A percentile compares a stretch with the other conserved stretches of the same genome.
These are phyloP conservation scores for Hortiboletus campestris DNA, from an alignment of 768 basidiomycete genomes.

Conservation along the genomic window DNA sequence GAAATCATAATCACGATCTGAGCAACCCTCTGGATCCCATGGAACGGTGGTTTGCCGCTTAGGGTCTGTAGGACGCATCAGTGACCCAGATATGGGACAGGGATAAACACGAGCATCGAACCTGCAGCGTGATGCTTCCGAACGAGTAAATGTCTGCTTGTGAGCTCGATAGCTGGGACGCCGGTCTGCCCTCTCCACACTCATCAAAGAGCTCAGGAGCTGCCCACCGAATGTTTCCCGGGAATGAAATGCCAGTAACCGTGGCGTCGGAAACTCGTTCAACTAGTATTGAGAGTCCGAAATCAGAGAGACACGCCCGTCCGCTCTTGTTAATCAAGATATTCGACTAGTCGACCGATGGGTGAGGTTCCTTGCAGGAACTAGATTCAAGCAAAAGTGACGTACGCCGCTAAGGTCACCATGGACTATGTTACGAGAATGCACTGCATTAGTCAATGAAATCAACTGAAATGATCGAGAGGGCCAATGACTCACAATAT, in stretches of 20 bases:
- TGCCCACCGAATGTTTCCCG: slow-evolving; percentile 30
- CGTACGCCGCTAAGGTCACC: slow-evolving; percentile 40
- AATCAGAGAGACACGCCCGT: slow-evolving; percentile 28
- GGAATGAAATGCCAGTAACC: slow-evolving; percentile 7
- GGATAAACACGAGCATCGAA: background rate
- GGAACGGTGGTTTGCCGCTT: slow-evolving; percentile 27
- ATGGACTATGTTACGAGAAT: slow-evolving; percentile 30
- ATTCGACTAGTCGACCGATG: slow-evolving; percentile 14
- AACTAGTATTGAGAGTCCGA: slow-evolving; percentile 28
- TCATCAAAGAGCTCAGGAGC: slow-evolving; percentile 25
- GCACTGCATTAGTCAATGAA: slow-evolving; percentile 15
- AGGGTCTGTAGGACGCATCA: slow-evolving; percentile 14
- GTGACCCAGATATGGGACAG: background rate
- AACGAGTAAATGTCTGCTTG: slow-evolving; percentile 30
- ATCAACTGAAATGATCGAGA: background rate
- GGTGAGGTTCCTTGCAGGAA: background rate
- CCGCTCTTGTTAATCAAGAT: slow-evolving; percentile 15
- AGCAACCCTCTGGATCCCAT: slow-evolving; percentile 15
- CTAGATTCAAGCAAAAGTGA: background rate
- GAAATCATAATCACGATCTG: slow-evolving; percentile 26
- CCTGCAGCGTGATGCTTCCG: slow-evolving; percentile 30
- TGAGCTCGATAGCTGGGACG: slow-evolving; percentile 8
- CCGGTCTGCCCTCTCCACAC: background rate
- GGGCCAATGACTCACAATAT: slow-evolving; percentile 13
- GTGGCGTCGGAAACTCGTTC: slow-evolving; percentile 7